Evolutionary conservation across 371 early-diverging fungal species (phyloP).

Genomic region (Parasitella parasitica): DNA sequence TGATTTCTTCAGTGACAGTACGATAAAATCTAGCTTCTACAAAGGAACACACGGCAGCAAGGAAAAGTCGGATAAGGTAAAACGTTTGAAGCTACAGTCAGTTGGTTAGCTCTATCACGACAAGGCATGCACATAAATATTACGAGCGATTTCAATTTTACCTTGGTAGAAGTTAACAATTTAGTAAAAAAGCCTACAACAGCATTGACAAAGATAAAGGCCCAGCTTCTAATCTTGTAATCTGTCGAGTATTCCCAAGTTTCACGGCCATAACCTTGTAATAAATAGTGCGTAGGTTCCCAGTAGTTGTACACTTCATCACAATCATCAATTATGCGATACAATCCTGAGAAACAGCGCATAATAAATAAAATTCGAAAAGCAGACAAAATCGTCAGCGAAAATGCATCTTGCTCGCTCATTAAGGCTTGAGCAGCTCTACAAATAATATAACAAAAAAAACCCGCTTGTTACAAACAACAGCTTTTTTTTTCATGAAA

Average conservation of each 20-base stretch:
- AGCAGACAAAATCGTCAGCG: constrained; percentile 57
- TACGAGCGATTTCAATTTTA: constrained; percentile 11
- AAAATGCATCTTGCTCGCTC: constrained; percentile 35
- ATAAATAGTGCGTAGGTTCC: constrained; percentile 91
- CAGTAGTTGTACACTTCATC: constrained; percentile 97
- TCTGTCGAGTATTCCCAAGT: constrained; percentile 97
- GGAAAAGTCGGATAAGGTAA: constrained; percentile 63
- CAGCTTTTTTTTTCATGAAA: neutral
- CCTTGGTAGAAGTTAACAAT: constrained; percentile 57
- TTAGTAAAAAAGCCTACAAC: constrained; percentile 43
- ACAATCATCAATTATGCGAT: constrained; percentile 76
- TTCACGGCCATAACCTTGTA: constrained; percentile 83
- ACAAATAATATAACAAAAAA: neutral
- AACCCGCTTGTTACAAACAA: neutral
- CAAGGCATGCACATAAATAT: too few relatives aligned
- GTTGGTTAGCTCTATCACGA: neutral
- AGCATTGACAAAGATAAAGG: constrained; percentile 71
- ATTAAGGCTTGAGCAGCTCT: constrained; percentile 40
- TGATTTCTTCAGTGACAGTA: constrained; percentile 62
- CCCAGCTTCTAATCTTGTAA: constrained; percentile 88
- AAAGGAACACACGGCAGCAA: constrained; percentile 65
- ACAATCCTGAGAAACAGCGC: constrained; percentile 67
- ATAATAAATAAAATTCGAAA: constrained; percentile 59
- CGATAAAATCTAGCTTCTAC: constrained; percentile 77
- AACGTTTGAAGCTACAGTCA: constrained; percentile 69